Conservation (phyloP, 1,284 basidiomycete species). For the Moniliophthora roreri region DNA sequence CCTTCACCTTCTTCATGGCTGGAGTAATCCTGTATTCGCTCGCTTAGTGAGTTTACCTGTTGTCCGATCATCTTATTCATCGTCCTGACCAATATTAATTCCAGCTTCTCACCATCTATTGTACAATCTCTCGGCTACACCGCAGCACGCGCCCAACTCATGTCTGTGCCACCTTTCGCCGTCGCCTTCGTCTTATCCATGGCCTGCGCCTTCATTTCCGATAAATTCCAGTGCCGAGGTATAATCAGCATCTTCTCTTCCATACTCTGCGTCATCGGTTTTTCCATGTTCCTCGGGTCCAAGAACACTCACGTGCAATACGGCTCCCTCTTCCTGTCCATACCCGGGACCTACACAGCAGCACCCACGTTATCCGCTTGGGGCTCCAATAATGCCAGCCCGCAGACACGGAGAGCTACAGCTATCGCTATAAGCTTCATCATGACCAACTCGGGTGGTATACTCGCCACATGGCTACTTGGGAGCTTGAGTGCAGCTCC, state of each 20-base stretch:
- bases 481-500: constrained; percentile 42
- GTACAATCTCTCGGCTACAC: constrained; percentile 54
- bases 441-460: constrained; percentile 55
- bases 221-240: constrained; percentile 28
- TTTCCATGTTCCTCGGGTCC: constrained; percentile 23
- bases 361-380: constrained; percentile 48
- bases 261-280: constrained; percentile 24
- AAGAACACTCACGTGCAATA: constrained; percentile 40
- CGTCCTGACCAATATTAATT: constrained; percentile 54
- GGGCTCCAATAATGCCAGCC: constrained; percentile 58
- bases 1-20: no score
- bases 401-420: constrained; percentile 53
- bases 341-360: constrained; percentile 43
- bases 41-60: neutral
- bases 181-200: constrained; percentile 22
- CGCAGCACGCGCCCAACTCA: constrained; percentile 55
- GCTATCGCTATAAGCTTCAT: constrained; percentile 55
- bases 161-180: constrained; percentile 54
- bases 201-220: constrained; percentile 26
- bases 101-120: constrained; percentile 62
- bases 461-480: constrained; percentile 56
- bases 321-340: constrained; percentile 49
- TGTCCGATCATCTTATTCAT: constrained; percentile 16
- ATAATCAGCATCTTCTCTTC: constrained; percentile 22
- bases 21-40: no score